phyloP scores from a whole-genome alignment of 2,329 filamentous ascomycete genomes.

The Fusarium redolens region DNA sequence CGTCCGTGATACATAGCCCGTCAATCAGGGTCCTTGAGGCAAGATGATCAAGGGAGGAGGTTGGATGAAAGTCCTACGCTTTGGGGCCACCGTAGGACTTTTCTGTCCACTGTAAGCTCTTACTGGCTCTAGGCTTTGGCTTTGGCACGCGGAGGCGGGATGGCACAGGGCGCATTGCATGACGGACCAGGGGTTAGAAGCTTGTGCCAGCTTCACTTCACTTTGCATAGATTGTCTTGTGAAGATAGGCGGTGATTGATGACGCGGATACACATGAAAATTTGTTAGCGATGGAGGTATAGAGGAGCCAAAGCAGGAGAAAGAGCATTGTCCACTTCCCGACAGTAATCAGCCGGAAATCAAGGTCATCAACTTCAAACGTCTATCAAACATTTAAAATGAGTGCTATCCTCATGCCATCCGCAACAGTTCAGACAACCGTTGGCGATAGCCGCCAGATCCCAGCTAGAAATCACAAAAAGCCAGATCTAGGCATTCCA shows the following conservation, averaged over 20 bases:
- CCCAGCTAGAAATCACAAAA: slow-evolving; percentile 27
- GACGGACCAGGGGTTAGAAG: slow-evolving; percentile 36
- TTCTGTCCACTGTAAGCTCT: slow-evolving; percentile 13
- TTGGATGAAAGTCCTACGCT: slow-evolving; percentile 33
- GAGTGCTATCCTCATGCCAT: slow-evolving; percentile 11
- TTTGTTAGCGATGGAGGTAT: not conserved
- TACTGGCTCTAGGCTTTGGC: slow-evolving; percentile 23
- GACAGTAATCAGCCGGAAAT: slow-evolving; percentile 2
- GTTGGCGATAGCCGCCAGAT: slow-evolving; percentile 27
- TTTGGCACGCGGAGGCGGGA: slow-evolving; percentile 27
- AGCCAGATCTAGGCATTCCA: slow-evolving; percentile 13
- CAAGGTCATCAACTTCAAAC: slow-evolving; percentile 41
- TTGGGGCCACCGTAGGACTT: slow-evolving; percentile 34
- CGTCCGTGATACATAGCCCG: not conserved
- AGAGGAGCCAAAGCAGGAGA: not conserved
- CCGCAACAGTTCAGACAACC: not conserved
- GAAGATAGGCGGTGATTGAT: slow-evolving; percentile 20
- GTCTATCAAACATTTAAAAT: slow-evolving; percentile 24
- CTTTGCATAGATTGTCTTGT: slow-evolving; percentile 10
- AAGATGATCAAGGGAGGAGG: slow-evolving; percentile 5
- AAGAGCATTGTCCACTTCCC: slow-evolving; percentile 2
- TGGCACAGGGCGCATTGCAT: slow-evolving; percentile 42
- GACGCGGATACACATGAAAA: slow-evolving; percentile 1
- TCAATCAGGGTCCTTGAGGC: slow-evolving; percentile 21
- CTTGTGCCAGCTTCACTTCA: slow-evolving; percentile 41